Base-by-base conservation (phyloP, 371 early-diverging fungal species). In the Smittium culicis region DNA sequence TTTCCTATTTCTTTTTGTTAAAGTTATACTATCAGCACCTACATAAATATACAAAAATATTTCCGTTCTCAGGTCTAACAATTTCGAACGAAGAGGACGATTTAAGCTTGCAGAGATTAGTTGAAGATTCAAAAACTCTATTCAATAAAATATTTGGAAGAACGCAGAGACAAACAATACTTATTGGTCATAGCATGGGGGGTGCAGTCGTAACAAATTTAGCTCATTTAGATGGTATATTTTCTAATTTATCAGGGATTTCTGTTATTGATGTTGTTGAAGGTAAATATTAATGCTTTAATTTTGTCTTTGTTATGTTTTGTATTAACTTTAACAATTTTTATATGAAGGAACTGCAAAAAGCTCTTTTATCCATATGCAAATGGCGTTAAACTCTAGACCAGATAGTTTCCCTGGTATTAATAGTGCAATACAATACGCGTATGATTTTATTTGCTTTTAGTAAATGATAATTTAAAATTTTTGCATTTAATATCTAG, bases 221-320 rank as follows among this genome's bases (percentile, higher is more conserved):
- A 11, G 88, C 88, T 0, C 70, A 79, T 14, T 75, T 77, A 17
- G 67, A 75, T 35, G 66, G 75, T 63, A 72, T 90, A 16, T 74
- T 77, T 29, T 16, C 60, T 27, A 82, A 83, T 45, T 71, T 92
- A 0, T 68, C 84, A 2, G 94, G 93, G 0, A 80, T 91, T 0
- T 83, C 81, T 11, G 86, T 92, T 0, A 66, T 95, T 34, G 96
- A 95, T 78, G 91, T 94, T 8, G 94, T 94, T 5, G 96, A 95
- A 79, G 93, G 92, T 35, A 68, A 90, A 0, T 92, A 90, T 27
- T 57, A 57, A 57, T 57, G 5, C 3, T n/a, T 57, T n/a, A 57
- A 20, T 57, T n/a, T 20, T 11, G 57, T 20, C 25, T n/a, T 57
- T n/a, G 3, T n/a, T 25, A 57, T 57, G 5, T 57, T 60, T 3